A percentile compares a stretch with the other conserved stretches of the same genome.
Evolutionary conservation across 768 basidiomycete species (phyloP).

Genomic region (Fomitopsis serialis): DNA sequence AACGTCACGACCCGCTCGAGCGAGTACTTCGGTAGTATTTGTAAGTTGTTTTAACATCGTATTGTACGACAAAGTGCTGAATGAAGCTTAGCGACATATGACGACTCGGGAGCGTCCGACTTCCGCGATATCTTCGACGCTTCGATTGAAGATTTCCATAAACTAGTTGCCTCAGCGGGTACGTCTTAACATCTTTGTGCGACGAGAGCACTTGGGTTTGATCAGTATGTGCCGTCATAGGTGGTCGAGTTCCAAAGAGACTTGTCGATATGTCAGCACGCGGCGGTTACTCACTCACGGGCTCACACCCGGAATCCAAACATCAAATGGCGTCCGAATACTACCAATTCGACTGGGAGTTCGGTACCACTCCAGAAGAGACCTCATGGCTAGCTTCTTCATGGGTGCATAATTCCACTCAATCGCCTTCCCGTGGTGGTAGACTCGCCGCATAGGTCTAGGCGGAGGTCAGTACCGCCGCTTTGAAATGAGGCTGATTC

Average conservation of each 20-base stretch:
- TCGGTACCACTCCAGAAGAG: conserved; percentile 56
- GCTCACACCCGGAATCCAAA: conserved; percentile 37
- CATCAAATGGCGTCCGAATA: conserved; percentile 54
- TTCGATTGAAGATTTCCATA: conserved; percentile 34
- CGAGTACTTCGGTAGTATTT: conserved; percentile 33
- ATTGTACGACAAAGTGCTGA: too few relatives aligned
- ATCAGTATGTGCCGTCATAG: conserved; percentile 21
- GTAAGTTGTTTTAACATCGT: too few relatives aligned
- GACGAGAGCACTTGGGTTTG: background rate
- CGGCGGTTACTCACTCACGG: conserved; percentile 48
- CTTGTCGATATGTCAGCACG: conserved; percentile 50
- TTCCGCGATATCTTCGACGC: conserved; percentile 40
- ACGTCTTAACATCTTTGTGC: background rate
- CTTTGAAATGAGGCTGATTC: background rate
- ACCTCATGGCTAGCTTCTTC: conserved; percentile 60
- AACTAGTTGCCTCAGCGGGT: conserved; percentile 44
- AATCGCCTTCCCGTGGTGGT: conserved; percentile 17
- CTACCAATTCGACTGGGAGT: conserved; percentile 45
- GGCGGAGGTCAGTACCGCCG: conserved; percentile 18
- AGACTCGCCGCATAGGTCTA: conserved; percentile 13
- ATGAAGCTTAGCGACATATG: conserved; percentile 61
- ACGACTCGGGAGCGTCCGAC: conserved; percentile 43
- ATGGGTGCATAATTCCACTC: conserved; percentile 39
- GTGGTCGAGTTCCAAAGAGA: conserved; percentile 36
- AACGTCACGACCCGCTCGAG: conserved; percentile 40